Evolutionary conservation across 768 basidiomycete genomes (phyloP).

Genomic region (Lentinus brumalis): DNA sequence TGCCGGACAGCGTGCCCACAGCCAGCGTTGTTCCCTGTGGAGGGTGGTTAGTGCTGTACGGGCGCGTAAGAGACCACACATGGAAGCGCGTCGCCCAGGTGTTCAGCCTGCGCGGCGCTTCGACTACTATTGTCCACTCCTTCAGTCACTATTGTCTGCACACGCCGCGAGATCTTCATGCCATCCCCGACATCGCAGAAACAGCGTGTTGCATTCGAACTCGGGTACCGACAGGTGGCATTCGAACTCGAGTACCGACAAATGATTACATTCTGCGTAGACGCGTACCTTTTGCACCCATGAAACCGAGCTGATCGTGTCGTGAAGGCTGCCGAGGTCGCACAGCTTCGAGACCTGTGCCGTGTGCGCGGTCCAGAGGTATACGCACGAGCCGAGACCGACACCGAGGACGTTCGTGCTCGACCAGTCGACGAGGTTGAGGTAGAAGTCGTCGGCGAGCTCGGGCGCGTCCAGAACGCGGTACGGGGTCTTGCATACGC

Average conservation of each 20-base stretch:
- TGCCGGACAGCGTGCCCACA: constrained; percentile 88
- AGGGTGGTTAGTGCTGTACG: neutral
- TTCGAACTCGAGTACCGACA: neutral
- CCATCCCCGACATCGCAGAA: neutral
- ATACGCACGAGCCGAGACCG: constrained; percentile 88
- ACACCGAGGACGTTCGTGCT: constrained; percentile 94
- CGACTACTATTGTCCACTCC: too few species aligned
- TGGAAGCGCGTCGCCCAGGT: too few species aligned
- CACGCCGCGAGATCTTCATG: too few species aligned
- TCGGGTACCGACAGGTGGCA: neutral
- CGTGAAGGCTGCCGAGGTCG: constrained; percentile 64
- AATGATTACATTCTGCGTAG: neutral
- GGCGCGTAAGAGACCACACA: too few species aligned
- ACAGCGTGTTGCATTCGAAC: constrained; percentile 11
- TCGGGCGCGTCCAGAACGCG: constrained; percentile 97
- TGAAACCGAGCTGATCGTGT: constrained; percentile 83
- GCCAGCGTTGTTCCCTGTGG: constrained; percentile 81
- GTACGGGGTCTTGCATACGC: constrained; percentile 93
- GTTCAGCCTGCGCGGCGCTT: too few species aligned
- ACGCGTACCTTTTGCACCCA: constrained; percentile 82
- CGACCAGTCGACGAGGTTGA: constrained; percentile 98
- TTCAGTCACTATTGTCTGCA: neutral
- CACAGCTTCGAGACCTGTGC: constrained; percentile 91
- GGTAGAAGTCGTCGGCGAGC: constrained; percentile 96
- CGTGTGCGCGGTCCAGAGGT: constrained; percentile 96